A percentile compares a stretch with the other conserved stretches of the same genome.
phyloP scores from a whole-genome alignment of 164 flowering plant genomes.

The Berberis vulgaris region DNA sequence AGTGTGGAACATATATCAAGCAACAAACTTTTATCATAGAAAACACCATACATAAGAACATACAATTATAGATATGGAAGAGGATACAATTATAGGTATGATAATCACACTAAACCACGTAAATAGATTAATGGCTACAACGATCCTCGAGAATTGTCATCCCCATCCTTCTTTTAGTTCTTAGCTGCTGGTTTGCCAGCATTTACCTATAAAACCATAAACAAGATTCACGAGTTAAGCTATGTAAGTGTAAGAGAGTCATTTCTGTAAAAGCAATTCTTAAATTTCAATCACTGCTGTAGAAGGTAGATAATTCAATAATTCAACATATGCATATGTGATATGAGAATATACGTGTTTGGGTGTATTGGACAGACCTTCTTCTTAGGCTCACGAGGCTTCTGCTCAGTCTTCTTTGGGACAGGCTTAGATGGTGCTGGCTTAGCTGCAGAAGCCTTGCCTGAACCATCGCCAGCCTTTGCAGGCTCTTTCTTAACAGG shows the following conservation, averaged over 20 bases:
- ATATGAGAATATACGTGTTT: not conserved
- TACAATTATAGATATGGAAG: too few relatives aligned
- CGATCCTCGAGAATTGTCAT: not conserved
- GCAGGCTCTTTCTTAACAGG: conserved; percentile 29
- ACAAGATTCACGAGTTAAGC: not conserved
- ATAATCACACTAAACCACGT: too few relatives aligned
- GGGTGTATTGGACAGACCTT: conserved; percentile 13
- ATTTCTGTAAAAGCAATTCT: not conserved
- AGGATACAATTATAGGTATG: too few relatives aligned
- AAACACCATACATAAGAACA: too few relatives aligned
- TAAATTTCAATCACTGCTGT: too few relatives aligned
- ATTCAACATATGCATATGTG: too few relatives aligned
- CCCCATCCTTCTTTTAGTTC: conserved; percentile 7
- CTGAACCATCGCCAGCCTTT: conserved; percentile 4
- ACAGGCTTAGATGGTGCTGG: conserved; percentile 21
- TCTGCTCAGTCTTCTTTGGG: conserved; percentile 29
- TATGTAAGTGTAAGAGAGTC: not conserved
- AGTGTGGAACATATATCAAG: too few relatives aligned
- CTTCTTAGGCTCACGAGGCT: conserved; percentile 33
- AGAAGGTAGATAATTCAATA: too few relatives aligned
- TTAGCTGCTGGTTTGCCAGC: conserved; percentile 27
- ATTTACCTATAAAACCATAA: conserved; percentile 18
- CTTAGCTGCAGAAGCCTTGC: conserved; percentile 12
- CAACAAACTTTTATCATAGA: too few relatives aligned
- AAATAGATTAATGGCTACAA: not conserved